Evolutionary conservation across 164 flowering plant genomes (phyloP).

Genomic region (Paratinospora sagittata): DNA sequence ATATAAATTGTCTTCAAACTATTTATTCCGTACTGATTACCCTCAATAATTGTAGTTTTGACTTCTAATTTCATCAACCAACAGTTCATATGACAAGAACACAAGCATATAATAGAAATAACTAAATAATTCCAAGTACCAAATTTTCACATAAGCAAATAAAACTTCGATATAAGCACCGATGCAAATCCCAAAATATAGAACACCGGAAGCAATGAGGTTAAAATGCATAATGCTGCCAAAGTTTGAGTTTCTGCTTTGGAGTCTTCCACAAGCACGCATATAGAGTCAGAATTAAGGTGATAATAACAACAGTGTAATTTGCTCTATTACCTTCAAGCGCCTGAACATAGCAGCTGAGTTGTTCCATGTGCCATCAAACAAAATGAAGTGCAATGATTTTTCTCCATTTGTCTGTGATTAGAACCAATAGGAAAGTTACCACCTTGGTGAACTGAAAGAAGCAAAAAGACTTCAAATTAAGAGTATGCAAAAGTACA

Average conservation of each 20-base stretch:
- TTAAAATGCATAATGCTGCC: too few relatives aligned
- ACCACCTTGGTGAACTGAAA: constrained; percentile 26
- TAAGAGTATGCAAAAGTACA: constrained; percentile 3
- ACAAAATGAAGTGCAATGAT: constrained; percentile 59
- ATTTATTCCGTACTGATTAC: too few relatives aligned
- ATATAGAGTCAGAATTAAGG: background rate
- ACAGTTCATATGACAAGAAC: too few relatives aligned
- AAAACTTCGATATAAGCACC: background rate
- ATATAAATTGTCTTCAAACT: too few relatives aligned
- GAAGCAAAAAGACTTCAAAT: background rate
- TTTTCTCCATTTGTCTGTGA: constrained; percentile 40
- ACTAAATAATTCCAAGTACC: background rate
- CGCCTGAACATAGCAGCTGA: constrained; percentile 94
- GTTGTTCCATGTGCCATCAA: constrained; percentile 97
- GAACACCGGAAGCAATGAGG: too few relatives aligned
- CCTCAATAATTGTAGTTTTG: too few relatives aligned
- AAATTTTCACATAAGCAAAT: background rate
- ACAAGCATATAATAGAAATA: background rate
- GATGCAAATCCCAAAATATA: background rate
- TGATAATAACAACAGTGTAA: background rate
- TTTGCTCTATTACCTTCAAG: constrained; percentile 52
- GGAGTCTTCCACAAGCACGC: background rate
- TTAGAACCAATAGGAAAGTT: constrained; percentile 27
- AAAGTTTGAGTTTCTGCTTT: background rate
- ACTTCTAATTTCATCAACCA: too few relatives aligned